Base-by-base conservation (phyloP, 495 filamentous ascomycete genomes). In the Daldinia loculata region DNA sequence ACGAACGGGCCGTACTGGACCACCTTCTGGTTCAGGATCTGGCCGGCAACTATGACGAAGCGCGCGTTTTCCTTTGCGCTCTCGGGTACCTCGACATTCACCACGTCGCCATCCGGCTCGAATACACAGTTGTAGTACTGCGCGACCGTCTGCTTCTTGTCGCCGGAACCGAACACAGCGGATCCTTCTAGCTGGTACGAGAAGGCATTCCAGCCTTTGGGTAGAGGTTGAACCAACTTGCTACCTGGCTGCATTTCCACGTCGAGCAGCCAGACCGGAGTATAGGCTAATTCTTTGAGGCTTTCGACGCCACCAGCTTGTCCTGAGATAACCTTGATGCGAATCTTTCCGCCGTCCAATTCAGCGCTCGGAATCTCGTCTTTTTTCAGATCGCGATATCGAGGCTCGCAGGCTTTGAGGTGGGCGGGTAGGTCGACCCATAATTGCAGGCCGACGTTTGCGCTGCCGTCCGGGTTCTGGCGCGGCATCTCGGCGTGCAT, bases 1-100 rank as follows among this genome's bases (percentile, higher is more conserved):
- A 99, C 95, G 77, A 99, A 99, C 2, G 95, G 95, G 0, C 95
- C 95, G 77, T 99, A 97, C 85, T 99, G 95, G 27, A 98, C 92
- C 22, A 99, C 90, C 59, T 92, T 89, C 80, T 99, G 95, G 76
- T 98, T 90, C 14, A 98, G 84, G 15, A 94, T 92, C 74, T 93
- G 87, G 2, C 95, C 95, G 0, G 94, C 92, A 38, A 97, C 84
- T 41, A 98, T 82, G 4, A 98, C 85, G 75, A 97, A 92, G 34
- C 89, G 84, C 1, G 86, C 84, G 56, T 87, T 86, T 65, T 86
- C 82, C 68, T 89, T 88, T 4, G 91, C 93, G 65, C 83, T 87
- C 38, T 87, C 88, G 15, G 88, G 87, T 24, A 97, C 92, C 24
- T 85, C 85, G 2, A 88, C 89, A 58, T 89, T 80, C 0, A 97